Evolutionary conservation across 2,329 filamentous ascomycete genomes (phyloP).

Genomic region (Harringtonia lauricola): DNA sequence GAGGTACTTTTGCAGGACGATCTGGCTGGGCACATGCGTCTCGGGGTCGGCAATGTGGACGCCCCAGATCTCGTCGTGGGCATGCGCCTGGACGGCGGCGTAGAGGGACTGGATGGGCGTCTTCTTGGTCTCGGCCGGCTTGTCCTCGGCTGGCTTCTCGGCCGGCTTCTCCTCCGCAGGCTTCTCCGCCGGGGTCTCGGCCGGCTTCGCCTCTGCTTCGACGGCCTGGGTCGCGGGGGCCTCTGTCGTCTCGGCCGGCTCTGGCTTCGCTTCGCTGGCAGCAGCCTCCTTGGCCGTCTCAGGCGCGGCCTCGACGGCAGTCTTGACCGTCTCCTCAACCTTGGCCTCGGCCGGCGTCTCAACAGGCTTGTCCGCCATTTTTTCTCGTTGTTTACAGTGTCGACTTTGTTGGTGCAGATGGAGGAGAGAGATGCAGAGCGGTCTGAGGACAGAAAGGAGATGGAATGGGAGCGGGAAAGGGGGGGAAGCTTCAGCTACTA

Average conservation of each 20-base stretch:
- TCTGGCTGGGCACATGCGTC: constrained; percentile 60
- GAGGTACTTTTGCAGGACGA: constrained; percentile 87
- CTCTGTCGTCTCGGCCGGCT: constrained; percentile 5
- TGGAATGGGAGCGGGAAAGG: no score
- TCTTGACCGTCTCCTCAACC: not conserved
- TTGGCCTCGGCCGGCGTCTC: constrained; percentile 5
- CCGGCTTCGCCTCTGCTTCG: not conserved
- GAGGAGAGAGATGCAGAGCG: no score
- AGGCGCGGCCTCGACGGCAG: not conserved
- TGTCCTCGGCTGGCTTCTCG: not conserved
- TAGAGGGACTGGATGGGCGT: constrained; percentile 15
- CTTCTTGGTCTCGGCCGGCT: not conserved
- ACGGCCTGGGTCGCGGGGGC: constrained; percentile 5
- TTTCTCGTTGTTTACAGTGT: not conserved
- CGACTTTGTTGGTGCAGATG: no score
- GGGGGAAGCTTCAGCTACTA: no score
- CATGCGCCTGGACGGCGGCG: constrained; percentile 16
- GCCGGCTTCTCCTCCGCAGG: constrained; percentile 1
- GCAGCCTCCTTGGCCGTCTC: not conserved
- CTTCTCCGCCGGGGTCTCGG: not conserved
- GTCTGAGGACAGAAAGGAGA: no score
- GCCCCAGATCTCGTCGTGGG: constrained; percentile 77
- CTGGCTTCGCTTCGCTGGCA: not conserved
- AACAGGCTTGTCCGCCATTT: constrained; percentile 11
- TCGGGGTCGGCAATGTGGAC: constrained; percentile 49